Evolutionary conservation across 2,329 filamentous ascomycete genomes (phyloP).

Genomic region (Zymoseptoria ardabiliae): DNA sequence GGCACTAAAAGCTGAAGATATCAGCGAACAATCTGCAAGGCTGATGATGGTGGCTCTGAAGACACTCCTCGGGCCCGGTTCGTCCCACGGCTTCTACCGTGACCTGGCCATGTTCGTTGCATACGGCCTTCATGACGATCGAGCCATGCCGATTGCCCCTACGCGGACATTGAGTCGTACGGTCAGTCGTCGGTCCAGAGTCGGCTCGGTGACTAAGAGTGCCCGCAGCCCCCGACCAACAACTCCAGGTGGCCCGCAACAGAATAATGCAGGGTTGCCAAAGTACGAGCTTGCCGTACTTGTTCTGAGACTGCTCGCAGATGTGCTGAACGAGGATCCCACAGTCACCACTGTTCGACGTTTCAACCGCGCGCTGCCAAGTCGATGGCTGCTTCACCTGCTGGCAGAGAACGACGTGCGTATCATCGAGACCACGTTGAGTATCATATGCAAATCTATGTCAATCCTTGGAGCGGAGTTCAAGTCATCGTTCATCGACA

Average conservation of each 20-base stretch:
- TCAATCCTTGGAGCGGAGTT: conserved; percentile 76
- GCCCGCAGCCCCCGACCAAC: conserved; percentile 19
- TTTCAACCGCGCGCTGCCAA: conserved; percentile 90
- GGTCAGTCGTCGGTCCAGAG: conserved; percentile 21
- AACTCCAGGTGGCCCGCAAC: conserved; percentile 19
- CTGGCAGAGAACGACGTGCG: conserved; percentile 79
- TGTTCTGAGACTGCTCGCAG: conserved; percentile 22
- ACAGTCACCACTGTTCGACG: conserved; percentile 41
- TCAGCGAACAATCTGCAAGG: conserved; percentile 63
- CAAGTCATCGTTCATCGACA: conserved; percentile 75
- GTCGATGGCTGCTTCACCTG: conserved; percentile 72
- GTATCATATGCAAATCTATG: conserved; percentile 75
- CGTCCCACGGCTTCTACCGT: conserved; percentile 77
- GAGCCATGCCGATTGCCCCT: conserved; percentile 28
- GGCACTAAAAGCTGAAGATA: conserved; percentile 76
- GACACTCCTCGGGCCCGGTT: conserved; percentile 69
- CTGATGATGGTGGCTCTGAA: conserved; percentile 74
- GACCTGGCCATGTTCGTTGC: conserved; percentile 88
- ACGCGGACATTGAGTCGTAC: conserved; percentile 22
- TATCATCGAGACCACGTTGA: conserved; percentile 71
- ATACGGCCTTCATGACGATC: conserved; percentile 69
- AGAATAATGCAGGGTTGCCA: conserved; percentile 11
- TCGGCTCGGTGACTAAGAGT: conserved; percentile 23
- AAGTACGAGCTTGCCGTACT: conserved; percentile 25
- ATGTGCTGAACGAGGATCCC: conserved; percentile 21